These are phyloP conservation scores for Dimargaris xerosporica DNA, from an alignment of 192 early-diverging fungal genomes.

Conservation along the genomic window DNA sequence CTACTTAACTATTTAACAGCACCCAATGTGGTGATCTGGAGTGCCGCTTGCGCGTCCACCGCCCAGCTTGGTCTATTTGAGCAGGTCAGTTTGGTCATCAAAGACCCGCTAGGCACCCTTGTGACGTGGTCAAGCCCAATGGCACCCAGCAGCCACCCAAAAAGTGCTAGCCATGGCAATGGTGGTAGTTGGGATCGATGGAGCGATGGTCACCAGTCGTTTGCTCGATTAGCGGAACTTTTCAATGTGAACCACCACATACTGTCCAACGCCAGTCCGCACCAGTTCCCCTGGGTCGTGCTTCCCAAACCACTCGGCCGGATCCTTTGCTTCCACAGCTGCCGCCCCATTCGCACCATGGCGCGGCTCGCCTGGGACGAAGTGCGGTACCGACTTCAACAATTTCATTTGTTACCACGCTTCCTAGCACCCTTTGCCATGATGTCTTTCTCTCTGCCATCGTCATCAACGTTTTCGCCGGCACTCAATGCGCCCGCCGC, in stretches of 20 bases:
- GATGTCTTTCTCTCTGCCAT: conserved; percentile 44
- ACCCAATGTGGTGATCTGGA: conserved; percentile 73
- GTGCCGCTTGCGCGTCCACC: conserved; percentile 64
- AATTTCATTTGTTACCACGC: conserved; percentile 43
- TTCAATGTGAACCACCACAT: conserved; percentile 82
- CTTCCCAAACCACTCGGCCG: conserved; percentile 27
- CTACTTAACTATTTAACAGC: conserved; percentile 78
- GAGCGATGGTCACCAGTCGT: conserved; percentile 16
- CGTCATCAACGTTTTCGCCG: too few relatives aligned
- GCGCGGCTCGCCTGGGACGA: conserved; percentile 37
- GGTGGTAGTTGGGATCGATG: background rate
- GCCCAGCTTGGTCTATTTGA: conserved; percentile 51
- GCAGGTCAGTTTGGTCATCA: conserved; percentile 49
- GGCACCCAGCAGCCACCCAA: background rate
- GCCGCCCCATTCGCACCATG: conserved; percentile 22
- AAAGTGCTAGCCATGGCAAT: background rate
- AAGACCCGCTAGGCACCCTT: conserved; percentile 48
- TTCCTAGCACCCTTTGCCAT: conserved; percentile 31
- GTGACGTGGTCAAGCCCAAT: conserved; percentile 44
- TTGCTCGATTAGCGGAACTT: conserved; percentile 49
- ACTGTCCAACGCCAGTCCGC: conserved; percentile 54
- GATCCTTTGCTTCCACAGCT: conserved; percentile 15
- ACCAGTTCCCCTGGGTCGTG: conserved; percentile 47
- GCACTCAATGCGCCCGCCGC: too few relatives aligned
- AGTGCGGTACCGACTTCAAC: conserved; percentile 41